These are phyloP conservation scores for Halenospora varia DNA, from an alignment of 495 filamentous ascomycete genomes.

Conservation along the genomic window DNA sequence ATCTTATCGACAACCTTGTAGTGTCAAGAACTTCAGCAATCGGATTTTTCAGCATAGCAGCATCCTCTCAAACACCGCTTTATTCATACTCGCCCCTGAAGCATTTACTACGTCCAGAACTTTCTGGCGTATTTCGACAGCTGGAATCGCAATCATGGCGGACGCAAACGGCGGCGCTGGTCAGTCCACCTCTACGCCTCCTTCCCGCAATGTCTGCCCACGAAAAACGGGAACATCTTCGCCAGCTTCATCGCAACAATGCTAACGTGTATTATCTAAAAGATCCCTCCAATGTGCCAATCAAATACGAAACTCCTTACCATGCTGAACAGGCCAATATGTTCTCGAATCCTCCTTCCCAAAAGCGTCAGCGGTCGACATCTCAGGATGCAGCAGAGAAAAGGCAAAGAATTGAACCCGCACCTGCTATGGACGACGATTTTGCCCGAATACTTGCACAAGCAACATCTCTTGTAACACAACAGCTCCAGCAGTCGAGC, in stretches of 20 bases:
- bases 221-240: neutral
- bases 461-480: conserved; percentile 13
- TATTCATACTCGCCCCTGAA: no score
- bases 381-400: conserved; percentile 16
- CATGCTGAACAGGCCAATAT: neutral
- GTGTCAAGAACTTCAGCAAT: no score
- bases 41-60: no score
- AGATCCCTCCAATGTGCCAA: neutral
- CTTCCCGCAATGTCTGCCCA: neutral
- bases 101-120: no score
- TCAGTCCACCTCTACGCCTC: no score
- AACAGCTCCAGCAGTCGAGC: neutral
- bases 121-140: no score
- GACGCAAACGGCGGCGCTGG: no score
- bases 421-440: conserved; percentile 5
- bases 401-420: conserved; percentile 17
- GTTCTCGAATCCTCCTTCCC: conserved; percentile 4
- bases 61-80: no score
- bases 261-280: neutral
- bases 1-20: no score
- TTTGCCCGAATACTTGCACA: conserved; percentile 15
- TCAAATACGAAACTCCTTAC: conserved; percentile 20
- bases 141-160: no score
- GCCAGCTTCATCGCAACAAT: neutral
- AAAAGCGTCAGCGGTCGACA: conserved; percentile 13